Evolutionary conservation across 441 rosid genomes (phyloP).

Genomic region (Metrosideros polymorpha): DNA sequence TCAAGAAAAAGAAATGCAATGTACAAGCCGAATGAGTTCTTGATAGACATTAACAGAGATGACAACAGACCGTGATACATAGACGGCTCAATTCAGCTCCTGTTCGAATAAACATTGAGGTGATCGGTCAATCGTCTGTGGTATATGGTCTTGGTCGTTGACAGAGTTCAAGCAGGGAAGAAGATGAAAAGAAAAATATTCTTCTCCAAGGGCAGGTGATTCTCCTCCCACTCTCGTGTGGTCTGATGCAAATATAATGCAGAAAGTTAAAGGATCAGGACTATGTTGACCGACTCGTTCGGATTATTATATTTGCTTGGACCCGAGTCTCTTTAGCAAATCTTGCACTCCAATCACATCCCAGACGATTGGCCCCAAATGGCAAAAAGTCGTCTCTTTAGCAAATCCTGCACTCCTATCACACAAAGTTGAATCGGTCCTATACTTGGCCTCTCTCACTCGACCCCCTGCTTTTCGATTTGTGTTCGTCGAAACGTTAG

Average conservation of each 20-base stretch:
- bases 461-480: neutral
- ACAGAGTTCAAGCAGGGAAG: neutral
- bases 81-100: neutral
- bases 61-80: neutral
- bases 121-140: neutral
- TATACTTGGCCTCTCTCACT: neutral
- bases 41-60: neutral
- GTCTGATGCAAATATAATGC: neutral
- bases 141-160: neutral
- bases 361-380: neutral
- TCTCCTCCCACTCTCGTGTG: neutral
- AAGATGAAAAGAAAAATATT: neutral
- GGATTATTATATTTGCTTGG: neutral
- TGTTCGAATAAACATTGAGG: neutral
- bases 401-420: neutral
- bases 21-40: neutral
- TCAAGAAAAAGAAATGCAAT: neutral
- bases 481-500: neutral
- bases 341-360: neutral
- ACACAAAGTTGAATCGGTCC: neutral
- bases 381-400: neutral
- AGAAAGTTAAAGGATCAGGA: neutral
- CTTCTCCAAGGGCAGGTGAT: neutral
- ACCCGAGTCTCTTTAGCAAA: neutral
- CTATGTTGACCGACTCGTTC: neutral